Base-by-base conservation (phyloP, 257 asterid genomes). In the Fraxinus pennsylvanica region DNA sequence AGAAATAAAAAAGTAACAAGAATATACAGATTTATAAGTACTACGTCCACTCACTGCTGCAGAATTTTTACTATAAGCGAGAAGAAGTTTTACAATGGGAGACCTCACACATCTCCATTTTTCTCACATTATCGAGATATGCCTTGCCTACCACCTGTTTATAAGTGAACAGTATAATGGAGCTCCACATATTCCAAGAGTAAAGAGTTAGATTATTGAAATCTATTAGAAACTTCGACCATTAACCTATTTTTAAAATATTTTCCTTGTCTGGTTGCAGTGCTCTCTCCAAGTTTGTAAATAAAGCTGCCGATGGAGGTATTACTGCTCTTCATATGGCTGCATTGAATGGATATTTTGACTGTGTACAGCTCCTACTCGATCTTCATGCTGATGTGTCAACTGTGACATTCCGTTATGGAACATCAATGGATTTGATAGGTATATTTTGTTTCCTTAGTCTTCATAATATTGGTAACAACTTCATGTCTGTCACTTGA, bases 311-410 rank as follows among this genome's bases (percentile, higher is more conserved):
- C 32, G 99, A 96, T 84, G 97, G 98, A 54, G 99, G 99, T 41
- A 91, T 93, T 69, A 96, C 99, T 35, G 99, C 99, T 85, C 97
- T 96, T 77, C 99, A 96, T 81, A 92, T 96, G 96, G 97, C 99
- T 81, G 97, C 99, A 15, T 84, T 96, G 85, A 96, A 96, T 79
- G 99, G 99, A 80, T 86, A 93, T 80, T 93, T 93, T 80, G 97
- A 96, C 81, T 92, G 98, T 82, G 96, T 93, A 67, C 97, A 93
- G 79, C 95, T 96, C 84, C 91, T 93, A 54, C 98, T 96, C 68
- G 98, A 93, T 83, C 95, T 93, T 78, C 92, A 90, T 71, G 98
- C 97, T 33, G 86, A 86, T 79, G 91, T 90, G 41, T 88, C 96
- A 68, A 90, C 95, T 45, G 96, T 88, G 72, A 93, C 97, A 25